Evolutionary conservation across 805 yeast species (phyloP), one percentile per base, ranked within the genome.

Genomic region (Candida alai): DNA sequence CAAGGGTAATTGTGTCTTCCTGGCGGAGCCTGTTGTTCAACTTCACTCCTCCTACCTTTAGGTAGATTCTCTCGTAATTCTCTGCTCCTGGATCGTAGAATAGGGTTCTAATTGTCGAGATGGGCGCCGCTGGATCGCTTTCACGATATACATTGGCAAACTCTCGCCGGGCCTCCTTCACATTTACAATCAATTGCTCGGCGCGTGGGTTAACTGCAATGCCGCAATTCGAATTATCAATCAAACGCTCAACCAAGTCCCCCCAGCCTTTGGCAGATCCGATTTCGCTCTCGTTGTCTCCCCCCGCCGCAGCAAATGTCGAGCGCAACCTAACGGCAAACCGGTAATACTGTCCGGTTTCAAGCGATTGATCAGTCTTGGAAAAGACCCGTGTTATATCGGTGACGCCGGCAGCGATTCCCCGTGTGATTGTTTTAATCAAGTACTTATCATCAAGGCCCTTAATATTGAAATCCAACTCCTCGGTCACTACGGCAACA

Each of bases 331-430:
- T 76, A 45, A 87, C 74, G 4, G 74, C 68, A 52, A 86, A 83
- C 43, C 79, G 82, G 53, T 80, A 86, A 0, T 86, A 65, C 49
- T 76, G 76, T 34, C 88, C 80, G 12, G 80, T 56, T 8, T 71
- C 63, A 32, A 76, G 60, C 19, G 79, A 68, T 20, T 83, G 85
- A 36, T 74, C 73, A 43, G 74, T 74, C 39, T 74, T 68, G 6
- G 86, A 74, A 50, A 87, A 84, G 17, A 85, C 74, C 45, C 95
- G 72, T 4, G 93, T 77, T 31, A 87, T 80, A 58, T 87, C 95
- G 24, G 86, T 74, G 11, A 83, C 93, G 55, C 96, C 96, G 3
- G 88, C 89, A 24, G 90, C 93, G 10, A 87, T 75, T 37, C 95
- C 95, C 51, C 80, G 79, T 50, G 84, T 78, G 30, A 82, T 71